These are phyloP conservation scores for Diaporthe citrichinensis DNA, from an alignment of 2,329 filamentous ascomycete genomes.

Conservation along the genomic window DNA sequence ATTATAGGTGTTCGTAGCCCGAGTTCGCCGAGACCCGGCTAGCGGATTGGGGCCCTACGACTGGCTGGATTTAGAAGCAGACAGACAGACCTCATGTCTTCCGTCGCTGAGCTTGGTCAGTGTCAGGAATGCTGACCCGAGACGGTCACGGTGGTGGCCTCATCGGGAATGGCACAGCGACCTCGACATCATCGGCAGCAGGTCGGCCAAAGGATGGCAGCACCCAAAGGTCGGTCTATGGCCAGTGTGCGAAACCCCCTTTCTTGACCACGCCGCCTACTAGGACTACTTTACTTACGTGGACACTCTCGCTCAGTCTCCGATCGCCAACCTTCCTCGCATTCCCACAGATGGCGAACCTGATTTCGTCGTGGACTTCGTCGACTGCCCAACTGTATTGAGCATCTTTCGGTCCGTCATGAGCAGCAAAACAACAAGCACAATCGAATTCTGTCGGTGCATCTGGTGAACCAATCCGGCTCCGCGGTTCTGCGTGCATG, in stretches of 20 bases:
- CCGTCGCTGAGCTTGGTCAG: neutral
- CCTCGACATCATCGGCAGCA: neutral
- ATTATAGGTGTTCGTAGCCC: slow-evolving; percentile 11
- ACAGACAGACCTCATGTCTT: slow-evolving; percentile 14
- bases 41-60: slow-evolving; percentile 8
- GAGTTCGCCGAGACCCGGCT: slow-evolving; percentile 4
- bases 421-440: neutral
- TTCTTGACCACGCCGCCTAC: neutral
- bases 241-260: neutral
- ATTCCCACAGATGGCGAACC: neutral
- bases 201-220: neutral
- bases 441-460: no score
- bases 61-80: slow-evolving; percentile 19
- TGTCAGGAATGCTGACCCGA: slow-evolving; percentile 10
- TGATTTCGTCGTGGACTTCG: neutral
- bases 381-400: no score
- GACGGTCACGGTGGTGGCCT: slow-evolving; percentile 6
- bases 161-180: neutral
- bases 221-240: neutral
- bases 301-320: neutral
- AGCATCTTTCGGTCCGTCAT: neutral
- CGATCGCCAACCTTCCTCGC: neutral
- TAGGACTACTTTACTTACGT: neutral
- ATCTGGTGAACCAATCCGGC: slow-evolving; percentile 1
- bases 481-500: neutral